Evolutionary conservation across 169 alveolate species (phyloP).

Genomic region (Neospora caninum): DNA sequence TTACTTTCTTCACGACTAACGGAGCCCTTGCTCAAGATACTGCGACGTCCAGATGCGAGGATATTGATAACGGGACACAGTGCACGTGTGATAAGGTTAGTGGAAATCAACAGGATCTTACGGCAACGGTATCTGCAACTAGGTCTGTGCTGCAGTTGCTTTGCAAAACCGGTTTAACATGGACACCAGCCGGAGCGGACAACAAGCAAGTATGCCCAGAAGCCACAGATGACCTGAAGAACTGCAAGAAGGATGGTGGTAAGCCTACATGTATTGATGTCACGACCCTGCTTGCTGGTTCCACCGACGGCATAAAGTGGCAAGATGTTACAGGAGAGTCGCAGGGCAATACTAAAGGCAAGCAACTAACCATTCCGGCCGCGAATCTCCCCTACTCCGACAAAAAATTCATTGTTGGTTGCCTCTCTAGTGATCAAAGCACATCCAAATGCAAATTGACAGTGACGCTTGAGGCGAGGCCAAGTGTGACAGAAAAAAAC

Average conservation of each 20-base stretch:
- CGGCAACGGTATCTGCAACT: background rate
- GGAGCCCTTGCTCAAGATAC: too few species aligned
- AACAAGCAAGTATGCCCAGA: background rate
- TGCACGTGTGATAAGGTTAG: too few species aligned
- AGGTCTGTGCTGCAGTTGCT: background rate
- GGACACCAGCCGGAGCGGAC: background rate
- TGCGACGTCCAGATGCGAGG: too few species aligned
- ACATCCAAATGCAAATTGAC: background rate
- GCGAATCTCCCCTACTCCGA: background rate
- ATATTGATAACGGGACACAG: too few species aligned
- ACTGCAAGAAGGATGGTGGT: background rate
- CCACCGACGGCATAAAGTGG: background rate
- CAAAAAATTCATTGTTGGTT: constrained; percentile 5
- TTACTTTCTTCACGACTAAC: too few species aligned
- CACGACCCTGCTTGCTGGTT: background rate
- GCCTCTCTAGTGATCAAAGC: background rate
- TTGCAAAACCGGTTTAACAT: background rate
- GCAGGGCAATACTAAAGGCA: background rate
- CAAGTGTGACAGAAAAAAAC: background rate
- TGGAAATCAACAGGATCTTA: too few species aligned
- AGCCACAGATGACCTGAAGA: background rate
- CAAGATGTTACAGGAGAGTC: background rate
- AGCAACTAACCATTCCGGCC: background rate
- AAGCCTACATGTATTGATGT: background rate
- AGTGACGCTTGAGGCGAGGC: background rate